Evolutionary conservation across 2,329 filamentous ascomycete genomes (phyloP), one percentile per base, ranked within the genome.

Genomic region (Aspergillus piperis): DNA sequence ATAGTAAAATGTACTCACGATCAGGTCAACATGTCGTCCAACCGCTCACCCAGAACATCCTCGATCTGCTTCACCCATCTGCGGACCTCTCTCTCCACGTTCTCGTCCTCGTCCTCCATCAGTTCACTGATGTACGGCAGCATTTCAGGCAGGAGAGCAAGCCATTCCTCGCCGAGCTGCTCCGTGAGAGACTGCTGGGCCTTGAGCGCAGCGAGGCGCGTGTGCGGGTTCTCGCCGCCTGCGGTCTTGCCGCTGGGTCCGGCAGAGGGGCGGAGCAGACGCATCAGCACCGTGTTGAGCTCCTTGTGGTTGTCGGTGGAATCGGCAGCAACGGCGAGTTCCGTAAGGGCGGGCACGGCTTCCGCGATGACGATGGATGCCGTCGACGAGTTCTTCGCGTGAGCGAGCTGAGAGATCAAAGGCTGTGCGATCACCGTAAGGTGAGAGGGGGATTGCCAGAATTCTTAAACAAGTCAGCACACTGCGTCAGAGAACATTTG

Each of bases 101-200:
- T 83, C 79, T 98, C 95, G 72, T 98, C 93, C 67, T 98, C 95
- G 74, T 99, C 95, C 73, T 99, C 95, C 79, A 96, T 90, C 71
- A 96, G 77, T 80, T 99, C 95, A 71, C 91, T 96, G 69, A 99
- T 96, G 65, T 94, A 91, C 19, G 96, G 94, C 74, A 99, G 79
- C 90, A 97, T 98, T 83, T 99, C 95, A 0, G 94, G 92, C 72
- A 98, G 76, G 80, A 96, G 85, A 1, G 88, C 86, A 61, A 99
- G 79, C 95, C 95, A 99, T 73, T 99, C 95, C 75, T 98, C 93
- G 61, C 93, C 93, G 25, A 98, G 78, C 51, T 86, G 83, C 67
- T 90, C 87, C 11, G 92, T 96, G 64, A 98, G 81, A 13, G 84
- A 85, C 72, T 92, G 89, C 79, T 98, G 87, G 67, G 89, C 89